A percentile compares a stretch with the other conserved stretches of the same genome.
These are phyloP conservation scores for Apiospora hydei DNA, from an alignment of 2,329 filamentous ascomycete genomes.

Conservation along the genomic window DNA sequence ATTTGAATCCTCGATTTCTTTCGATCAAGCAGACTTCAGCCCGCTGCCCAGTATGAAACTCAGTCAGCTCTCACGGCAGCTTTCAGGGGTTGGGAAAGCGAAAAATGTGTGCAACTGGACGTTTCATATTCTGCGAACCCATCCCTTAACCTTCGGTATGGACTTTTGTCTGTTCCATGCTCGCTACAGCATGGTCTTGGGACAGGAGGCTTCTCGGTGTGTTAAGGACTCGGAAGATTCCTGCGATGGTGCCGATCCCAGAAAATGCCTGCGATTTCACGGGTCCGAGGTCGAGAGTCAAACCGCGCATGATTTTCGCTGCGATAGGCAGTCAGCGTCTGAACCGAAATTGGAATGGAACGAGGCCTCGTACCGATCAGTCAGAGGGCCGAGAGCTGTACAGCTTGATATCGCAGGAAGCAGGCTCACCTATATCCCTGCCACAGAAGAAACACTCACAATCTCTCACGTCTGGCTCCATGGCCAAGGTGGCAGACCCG, in stretches of 20 bases:
- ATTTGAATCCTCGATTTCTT: neutral
- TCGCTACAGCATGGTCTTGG: neutral
- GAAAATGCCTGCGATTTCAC: constrained; percentile 15
- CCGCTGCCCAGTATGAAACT: neutral
- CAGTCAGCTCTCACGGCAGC: neutral
- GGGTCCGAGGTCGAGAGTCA: constrained; percentile 11
- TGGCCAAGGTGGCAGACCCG: constrained; percentile 37
- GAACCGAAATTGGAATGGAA: constrained; percentile 3
- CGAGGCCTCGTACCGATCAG: constrained; percentile 15
- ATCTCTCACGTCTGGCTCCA: constrained; percentile 39
- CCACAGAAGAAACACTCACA: constrained; percentile 30
- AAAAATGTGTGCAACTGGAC: neutral
- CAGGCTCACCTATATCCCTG: neutral
- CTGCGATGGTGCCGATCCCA: neutral
- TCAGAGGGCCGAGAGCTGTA: constrained; percentile 5
- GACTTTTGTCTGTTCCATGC: neutral
- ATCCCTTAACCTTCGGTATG: neutral
- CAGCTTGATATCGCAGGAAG: neutral
- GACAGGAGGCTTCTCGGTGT: neutral
- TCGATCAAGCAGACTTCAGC: neutral
- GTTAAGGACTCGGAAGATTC: neutral
- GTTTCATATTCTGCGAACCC: neutral
- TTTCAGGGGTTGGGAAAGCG: neutral
- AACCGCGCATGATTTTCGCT: neutral
- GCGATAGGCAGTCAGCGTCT: neutral